Evolutionary conservation across 352 stramenopile genomes (phyloP).

Genomic region (Pythium volutum): DNA sequence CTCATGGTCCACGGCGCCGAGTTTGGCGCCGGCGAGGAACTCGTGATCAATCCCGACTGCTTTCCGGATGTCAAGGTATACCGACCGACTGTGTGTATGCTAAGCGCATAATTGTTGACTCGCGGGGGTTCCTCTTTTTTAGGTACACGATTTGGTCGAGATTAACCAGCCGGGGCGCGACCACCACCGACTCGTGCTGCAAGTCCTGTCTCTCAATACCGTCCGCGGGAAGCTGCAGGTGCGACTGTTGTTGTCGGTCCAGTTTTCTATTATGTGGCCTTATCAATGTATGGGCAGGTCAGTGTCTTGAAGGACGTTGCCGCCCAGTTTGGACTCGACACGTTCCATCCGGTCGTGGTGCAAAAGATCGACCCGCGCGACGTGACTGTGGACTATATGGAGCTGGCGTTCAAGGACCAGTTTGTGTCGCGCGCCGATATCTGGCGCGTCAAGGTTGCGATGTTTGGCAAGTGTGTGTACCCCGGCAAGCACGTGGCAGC

Average conservation of each 20-base stretch:
- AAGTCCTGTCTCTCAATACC: conserved; percentile 57
- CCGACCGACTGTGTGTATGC: not conserved
- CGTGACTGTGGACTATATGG: conserved; percentile 78
- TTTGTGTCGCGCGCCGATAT: conserved; percentile 90
- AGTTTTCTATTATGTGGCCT: not conserved
- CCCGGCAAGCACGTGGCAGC: conserved; percentile 65
- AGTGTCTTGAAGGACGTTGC: conserved; percentile 76
- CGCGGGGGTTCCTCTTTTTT: not conserved
- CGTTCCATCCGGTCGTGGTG: conserved; percentile 53
- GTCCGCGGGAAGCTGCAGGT: conserved; percentile 70
- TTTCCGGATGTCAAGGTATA: conserved; percentile 56
- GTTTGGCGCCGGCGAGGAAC: conserved; percentile 58
- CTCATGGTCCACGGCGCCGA: conserved; percentile 74
- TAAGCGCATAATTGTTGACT: not conserved
- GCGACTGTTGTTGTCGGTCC: not conserved
- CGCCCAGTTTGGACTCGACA: conserved; percentile 66
- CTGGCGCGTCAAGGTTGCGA: conserved; percentile 85
- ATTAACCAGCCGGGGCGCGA: conserved; percentile 51
- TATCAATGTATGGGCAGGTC: conserved; percentile 29
- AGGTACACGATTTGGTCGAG: conserved; percentile 59
- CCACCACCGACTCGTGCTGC: conserved; percentile 61
- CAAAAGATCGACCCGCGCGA: conserved; percentile 54
- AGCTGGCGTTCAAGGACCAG: conserved; percentile 90
- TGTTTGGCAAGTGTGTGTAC: conserved; percentile 75
- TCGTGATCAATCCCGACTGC: conserved; percentile 74